phyloP scores from a whole-genome alignment of 106 monocot genomes.

The Triglochin maritima region DNA sequence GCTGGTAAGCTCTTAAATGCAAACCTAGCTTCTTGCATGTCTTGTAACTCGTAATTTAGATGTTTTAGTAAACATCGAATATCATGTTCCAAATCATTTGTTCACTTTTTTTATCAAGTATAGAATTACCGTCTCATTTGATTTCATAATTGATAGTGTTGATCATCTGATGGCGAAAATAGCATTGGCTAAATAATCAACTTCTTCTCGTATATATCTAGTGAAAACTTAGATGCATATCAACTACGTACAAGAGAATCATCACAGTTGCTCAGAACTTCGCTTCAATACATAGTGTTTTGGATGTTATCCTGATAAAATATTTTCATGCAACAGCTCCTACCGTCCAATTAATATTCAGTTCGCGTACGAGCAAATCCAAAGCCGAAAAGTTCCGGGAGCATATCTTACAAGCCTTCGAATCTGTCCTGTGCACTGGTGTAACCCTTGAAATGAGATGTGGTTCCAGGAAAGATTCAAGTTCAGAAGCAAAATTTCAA shows the following conservation, averaged over 20 bases:
- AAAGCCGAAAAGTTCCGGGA: slow-evolving; percentile 86
- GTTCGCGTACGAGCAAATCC: slow-evolving; percentile 45
- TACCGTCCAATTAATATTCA: slow-evolving; percentile 66
- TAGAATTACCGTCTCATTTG: background rate
- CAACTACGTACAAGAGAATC: too few species aligned
- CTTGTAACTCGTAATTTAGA: background rate
- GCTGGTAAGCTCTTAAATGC: slow-evolving; percentile 28
- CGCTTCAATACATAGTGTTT: background rate
- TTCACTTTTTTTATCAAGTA: background rate
- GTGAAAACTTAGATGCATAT: too few species aligned
- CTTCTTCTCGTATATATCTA: too few species aligned
- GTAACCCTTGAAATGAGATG: slow-evolving; percentile 88
- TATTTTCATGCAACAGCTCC: slow-evolving; percentile 38
- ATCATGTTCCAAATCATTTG: background rate
- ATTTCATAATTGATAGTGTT: too few species aligned
- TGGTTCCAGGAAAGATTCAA: slow-evolving; percentile 26
- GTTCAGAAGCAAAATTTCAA: slow-evolving; percentile 7
- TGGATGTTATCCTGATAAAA: background rate
- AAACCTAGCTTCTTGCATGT: background rate
- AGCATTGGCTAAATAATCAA: too few species aligned
- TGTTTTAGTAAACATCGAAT: background rate
- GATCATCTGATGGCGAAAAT: too few species aligned
- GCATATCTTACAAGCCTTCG: slow-evolving; percentile 80
- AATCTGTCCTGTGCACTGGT: slow-evolving; percentile 49
- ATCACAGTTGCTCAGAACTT: background rate